Percentiles rank a stretch among this genome's conserved stretches.
These are phyloP conservation scores for Colletotrichum lini DNA, from an alignment of 2,329 filamentous ascomycete species.

Conservation along the genomic window DNA sequence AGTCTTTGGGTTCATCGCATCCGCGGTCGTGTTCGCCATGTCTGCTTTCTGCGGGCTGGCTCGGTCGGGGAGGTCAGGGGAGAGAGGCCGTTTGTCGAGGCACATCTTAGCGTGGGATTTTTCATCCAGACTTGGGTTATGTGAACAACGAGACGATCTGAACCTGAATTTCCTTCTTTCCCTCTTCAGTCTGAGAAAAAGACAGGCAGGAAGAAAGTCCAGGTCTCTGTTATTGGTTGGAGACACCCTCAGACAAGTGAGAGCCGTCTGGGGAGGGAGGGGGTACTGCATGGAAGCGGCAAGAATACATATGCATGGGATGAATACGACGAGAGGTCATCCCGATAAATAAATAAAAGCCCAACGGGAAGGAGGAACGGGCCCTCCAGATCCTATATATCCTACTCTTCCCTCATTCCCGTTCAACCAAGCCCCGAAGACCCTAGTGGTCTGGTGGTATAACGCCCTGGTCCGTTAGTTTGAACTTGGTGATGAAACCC, in stretches of 20 bases:
- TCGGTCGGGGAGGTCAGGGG: background rate
- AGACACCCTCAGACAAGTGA: background rate
- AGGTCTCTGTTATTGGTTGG: too few relatives aligned
- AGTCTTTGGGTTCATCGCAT: background rate
- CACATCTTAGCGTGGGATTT: background rate
- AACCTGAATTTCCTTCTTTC: too few relatives aligned
- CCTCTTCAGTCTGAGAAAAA: background rate
- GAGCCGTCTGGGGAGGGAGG: background rate
- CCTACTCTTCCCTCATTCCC: background rate
- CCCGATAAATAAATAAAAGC: too few relatives aligned
- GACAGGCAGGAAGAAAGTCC: too few relatives aligned
- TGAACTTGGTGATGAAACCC: constrained; percentile 30
- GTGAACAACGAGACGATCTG: background rate
- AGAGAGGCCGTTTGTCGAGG: background rate
- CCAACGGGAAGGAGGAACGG: background rate
- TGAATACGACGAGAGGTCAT: background rate
- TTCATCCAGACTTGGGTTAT: background rate
- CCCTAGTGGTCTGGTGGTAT: constrained; percentile 21
- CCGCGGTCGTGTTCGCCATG: background rate
- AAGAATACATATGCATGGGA: background rate
- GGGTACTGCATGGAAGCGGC: too few relatives aligned
- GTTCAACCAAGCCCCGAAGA: constrained; percentile 12
- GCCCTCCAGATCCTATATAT: background rate
- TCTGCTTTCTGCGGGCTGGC: background rate
- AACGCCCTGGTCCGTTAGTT: constrained; percentile 18